Conservation (phyloP, 331 rosid species). For the Malus hybrid region DNA sequence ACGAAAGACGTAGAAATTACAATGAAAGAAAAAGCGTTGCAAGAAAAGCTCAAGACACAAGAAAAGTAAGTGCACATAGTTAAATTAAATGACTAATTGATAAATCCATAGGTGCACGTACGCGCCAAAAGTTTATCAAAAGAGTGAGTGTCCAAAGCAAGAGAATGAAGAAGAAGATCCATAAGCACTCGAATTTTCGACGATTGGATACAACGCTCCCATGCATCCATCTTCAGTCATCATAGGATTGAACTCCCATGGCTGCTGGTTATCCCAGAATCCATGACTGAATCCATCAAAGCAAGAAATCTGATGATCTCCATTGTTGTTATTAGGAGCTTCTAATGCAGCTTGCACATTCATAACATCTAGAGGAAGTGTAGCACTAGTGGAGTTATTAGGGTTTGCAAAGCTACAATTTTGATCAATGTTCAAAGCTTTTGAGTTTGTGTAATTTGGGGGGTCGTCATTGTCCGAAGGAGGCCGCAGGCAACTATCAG, state of each 20-base stretch:
- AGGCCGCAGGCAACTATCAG: conserved; percentile 80
- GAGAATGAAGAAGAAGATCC: conserved; percentile 33
- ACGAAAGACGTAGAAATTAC: conserved; percentile 15
- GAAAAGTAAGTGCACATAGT: conserved; percentile 27
- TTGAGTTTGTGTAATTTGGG: background rate
- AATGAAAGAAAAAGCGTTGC: conserved; percentile 6
- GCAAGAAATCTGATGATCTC: conserved; percentile 31
- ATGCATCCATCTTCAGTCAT: conserved; percentile 48
- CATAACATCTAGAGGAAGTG: conserved; percentile 9
- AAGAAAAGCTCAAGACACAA: conserved; percentile 19
- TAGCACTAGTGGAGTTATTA: background rate
- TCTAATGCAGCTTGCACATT: background rate
- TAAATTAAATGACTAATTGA: background rate
- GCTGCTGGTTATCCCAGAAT: conserved; percentile 29
- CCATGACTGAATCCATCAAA: conserved; percentile 50
- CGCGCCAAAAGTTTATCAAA: conserved; percentile 9
- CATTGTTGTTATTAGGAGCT: background rate
- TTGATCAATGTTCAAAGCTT: conserved; percentile 22
- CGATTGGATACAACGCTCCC: conserved; percentile 38
- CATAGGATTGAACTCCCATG: conserved; percentile 38
- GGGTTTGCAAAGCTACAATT: conserved; percentile 8
- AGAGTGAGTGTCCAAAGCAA: conserved; percentile 63
- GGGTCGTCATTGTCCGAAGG: conserved; percentile 21
- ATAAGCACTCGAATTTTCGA: conserved; percentile 27
- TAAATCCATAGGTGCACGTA: background rate